Conservation (phyloP, 208 protist species). For the Pavlovales sp. region DNA sequence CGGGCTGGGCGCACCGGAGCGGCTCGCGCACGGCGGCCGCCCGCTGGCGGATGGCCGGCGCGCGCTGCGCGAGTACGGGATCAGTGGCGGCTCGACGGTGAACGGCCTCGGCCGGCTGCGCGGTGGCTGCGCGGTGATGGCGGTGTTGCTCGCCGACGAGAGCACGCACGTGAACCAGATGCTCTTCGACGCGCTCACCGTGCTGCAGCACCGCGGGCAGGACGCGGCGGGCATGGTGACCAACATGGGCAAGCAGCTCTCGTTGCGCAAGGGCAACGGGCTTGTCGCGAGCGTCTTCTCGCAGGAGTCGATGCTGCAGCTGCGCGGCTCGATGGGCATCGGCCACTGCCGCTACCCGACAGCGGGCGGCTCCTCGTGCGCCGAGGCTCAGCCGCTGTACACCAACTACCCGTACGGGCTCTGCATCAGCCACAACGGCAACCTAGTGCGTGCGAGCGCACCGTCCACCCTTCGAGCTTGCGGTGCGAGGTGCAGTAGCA, state of each 20-base stretch:
- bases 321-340: constrained; percentile 43
- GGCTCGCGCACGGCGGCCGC: too few species aligned
- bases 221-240: constrained; percentile 59
- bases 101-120: too few species aligned
- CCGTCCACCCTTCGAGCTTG: too few species aligned
- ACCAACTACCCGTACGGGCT: constrained; percentile 50
- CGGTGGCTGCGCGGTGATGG: too few species aligned
- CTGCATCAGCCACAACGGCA: constrained; percentile 53
- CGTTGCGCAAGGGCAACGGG: constrained; percentile 55
- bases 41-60: too few species aligned
- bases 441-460: too few species aligned
- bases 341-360: constrained; percentile 59
- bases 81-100: too few species aligned
- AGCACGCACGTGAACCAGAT: too few species aligned
- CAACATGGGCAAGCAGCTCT: constrained; percentile 39
- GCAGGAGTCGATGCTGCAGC: not conserved
- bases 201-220: constrained; percentile 61
- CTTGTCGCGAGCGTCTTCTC: constrained; percentile 39
- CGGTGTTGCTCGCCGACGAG: too few species aligned
- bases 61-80: too few species aligned
- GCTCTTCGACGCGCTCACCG: constrained; percentile 44
- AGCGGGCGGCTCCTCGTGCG: constrained; percentile 45
- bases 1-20: too few species aligned
- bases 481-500: too few species aligned
- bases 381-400: constrained; percentile 60